Evolutionary conservation across 495 filamentous ascomycete genomes (phyloP).

Genomic region (Annulohypoxylon moriforme): DNA sequence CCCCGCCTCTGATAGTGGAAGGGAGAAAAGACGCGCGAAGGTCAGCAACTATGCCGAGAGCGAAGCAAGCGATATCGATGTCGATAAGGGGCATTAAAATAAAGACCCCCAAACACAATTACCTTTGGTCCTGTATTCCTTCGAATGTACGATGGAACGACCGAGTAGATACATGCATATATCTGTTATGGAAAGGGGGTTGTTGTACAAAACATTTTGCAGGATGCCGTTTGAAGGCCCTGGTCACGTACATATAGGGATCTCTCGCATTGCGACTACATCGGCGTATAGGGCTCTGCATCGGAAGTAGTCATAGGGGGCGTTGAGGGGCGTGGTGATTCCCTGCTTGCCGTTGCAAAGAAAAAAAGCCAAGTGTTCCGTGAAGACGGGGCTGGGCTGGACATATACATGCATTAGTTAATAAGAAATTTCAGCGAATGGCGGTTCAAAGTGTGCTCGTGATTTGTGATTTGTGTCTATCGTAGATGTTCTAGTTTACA

Average conservation of each 20-base stretch:
- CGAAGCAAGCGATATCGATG: slow-evolving; percentile 47
- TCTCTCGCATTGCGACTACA: neutral
- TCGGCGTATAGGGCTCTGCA: slow-evolving; percentile 28
- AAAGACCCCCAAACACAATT: neutral
- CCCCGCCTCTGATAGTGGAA: slow-evolving; percentile 32
- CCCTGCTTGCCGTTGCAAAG: neutral
- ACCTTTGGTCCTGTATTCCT: neutral
- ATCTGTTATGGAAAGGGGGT: neutral
- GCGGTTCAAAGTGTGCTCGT: too few relatives aligned
- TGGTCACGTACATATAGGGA: slow-evolving; percentile 9
- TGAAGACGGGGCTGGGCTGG: too few relatives aligned
- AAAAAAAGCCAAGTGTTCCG: too few relatives aligned
- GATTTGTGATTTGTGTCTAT: too few relatives aligned
- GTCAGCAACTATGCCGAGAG: slow-evolving; percentile 57
- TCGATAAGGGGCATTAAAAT: slow-evolving; percentile 31
- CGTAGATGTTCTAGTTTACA: too few relatives aligned
- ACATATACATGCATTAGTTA: neutral
- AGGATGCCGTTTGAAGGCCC: neutral
- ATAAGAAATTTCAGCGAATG: neutral
- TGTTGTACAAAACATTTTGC: slow-evolving; percentile 26
- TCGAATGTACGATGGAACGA: neutral
- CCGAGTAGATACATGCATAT: slow-evolving; percentile 11
- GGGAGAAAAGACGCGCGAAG: slow-evolving; percentile 46
- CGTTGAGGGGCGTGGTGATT: slow-evolving; percentile 9
- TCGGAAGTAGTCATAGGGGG: slow-evolving; percentile 26